Evolutionary conservation across 192 early-diverging fungal genomes (phyloP), one percentile per base, ranked within the genome.

Genomic region (Rhizophagus clarus): DNA sequence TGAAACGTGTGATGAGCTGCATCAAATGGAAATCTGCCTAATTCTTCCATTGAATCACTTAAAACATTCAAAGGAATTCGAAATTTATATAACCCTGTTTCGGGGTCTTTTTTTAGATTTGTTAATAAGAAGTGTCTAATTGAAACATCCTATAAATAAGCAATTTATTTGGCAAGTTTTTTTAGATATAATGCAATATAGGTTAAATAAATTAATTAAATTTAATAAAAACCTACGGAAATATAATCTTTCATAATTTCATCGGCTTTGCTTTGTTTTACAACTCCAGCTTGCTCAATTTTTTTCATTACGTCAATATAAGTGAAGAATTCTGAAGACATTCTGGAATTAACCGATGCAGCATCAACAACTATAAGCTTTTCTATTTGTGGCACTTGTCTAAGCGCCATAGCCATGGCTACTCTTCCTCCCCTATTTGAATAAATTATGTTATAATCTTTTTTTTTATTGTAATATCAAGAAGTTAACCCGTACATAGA

Each of bases 51-150:
- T 5, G 90, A 88, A 47, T 88, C 68, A 11, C 87, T 88, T 6
- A 99, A 74, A 1, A 90, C 88, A n/a, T 88, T 82, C 29, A 97
- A 82, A 14, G 96, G 96, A 29, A 97, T 85, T 24, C 96, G 87
- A 63, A 92, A 95, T 34, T 82, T 82, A 72, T 94, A 92, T 7
- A 79, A 68, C 22, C 82, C 84, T 0, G 63, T 78, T 1, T 84
- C 72, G 2, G 79, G 73, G 60, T 84, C 69, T 76, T 88, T 85
- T 76, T 94, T 96, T 81, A 98, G 88, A 82, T 99, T 99, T 11
- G 97, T 99, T 37, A 97, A 85, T 81, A 99, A 81, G 82, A 99
- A 99, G 77, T 94, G 92, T 1, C 93, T 89, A 10, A 94, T 85
- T 31, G 82, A 81, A 0, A 90, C 4, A 70, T 94, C 88, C 85